A percentile compares a stretch with the other conserved stretches of the same genome.
Conservation (phyloP, 1,139 yeast species). For the Kluyveromyces sp. region DNA sequence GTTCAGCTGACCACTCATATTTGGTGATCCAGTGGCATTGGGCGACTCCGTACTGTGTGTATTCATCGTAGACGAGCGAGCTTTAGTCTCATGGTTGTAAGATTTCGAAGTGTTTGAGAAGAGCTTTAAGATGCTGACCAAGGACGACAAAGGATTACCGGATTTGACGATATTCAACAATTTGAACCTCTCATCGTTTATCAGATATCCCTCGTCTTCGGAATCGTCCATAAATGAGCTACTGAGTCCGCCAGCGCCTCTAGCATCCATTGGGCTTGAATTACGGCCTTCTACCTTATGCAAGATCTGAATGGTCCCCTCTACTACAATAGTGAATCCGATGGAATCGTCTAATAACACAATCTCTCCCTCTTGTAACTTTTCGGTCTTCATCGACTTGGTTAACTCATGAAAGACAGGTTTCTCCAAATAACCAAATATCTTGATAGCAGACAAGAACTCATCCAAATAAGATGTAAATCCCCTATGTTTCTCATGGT, state of each 20-base stretch:
- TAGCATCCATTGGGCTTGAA: slow-evolving; percentile 5
- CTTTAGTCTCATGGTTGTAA: not conserved
- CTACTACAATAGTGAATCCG: slow-evolving; percentile 92
- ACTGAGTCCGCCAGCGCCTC: not conserved
- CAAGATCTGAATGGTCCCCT: slow-evolving; percentile 79
- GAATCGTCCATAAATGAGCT: slow-evolving; percentile 1
- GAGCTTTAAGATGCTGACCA: slow-evolving; percentile 71
- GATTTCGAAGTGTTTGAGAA: slow-evolving; percentile 40
- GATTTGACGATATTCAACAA: slow-evolving; percentile 76
- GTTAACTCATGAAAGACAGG: slow-evolving; percentile 91
- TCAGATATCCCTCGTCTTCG: slow-evolving; percentile 11
- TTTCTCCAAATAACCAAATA: slow-evolving; percentile 86
- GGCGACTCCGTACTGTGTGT: not conserved
- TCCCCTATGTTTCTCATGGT: slow-evolving; percentile 8
- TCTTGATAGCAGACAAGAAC: slow-evolving; percentile 81
- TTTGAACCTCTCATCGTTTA: slow-evolving; percentile 44
- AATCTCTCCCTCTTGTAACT: slow-evolving; percentile 69
- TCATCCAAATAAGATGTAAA: slow-evolving; percentile 66
- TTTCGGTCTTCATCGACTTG: slow-evolving; percentile 84
- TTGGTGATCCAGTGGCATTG: not conserved
- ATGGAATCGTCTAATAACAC: slow-evolving; percentile 63
- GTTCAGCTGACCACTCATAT: slow-evolving; percentile 1
- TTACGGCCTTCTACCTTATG: slow-evolving; percentile 39
- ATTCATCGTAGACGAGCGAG: slow-evolving; percentile 1
- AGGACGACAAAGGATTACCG: slow-evolving; percentile 79